Conservation (phyloP, 768 basidiomycete genomes). For the Naganishia antarctica region DNA sequence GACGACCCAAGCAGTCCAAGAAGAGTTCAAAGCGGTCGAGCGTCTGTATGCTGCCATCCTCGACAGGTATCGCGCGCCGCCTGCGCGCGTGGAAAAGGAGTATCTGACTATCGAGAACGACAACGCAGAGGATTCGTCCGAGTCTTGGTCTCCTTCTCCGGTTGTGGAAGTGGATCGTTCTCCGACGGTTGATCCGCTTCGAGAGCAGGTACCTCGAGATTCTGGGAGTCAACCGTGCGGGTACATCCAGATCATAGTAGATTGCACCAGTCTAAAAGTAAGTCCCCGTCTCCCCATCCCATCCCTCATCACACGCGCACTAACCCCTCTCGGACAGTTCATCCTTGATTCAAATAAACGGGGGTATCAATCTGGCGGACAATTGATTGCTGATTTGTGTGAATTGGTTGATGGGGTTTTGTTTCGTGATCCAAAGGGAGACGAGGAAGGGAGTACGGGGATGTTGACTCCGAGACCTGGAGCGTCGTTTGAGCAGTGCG, state of each 20-base stretch:
- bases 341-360: neutral
- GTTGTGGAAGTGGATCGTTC: no score
- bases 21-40: slow-evolving; percentile 1
- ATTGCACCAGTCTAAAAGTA: slow-evolving; percentile 16
- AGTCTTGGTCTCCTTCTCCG: no score
- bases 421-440: neutral
- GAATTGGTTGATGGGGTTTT: neutral
- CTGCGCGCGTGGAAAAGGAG: neutral
- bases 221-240: neutral
- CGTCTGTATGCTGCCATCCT: neutral
- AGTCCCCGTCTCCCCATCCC: neutral
- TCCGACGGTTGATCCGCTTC: neutral
- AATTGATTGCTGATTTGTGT: neutral
- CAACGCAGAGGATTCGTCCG: no score
- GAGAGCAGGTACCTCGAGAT: no score
- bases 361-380: neutral
- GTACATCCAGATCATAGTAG: slow-evolving; percentile 3
- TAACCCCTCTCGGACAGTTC: neutral
- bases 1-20: neutral
- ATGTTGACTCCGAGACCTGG: neutral
- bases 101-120: no score
- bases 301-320: neutral
- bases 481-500: no score
- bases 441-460: no score
- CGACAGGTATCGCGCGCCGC: neutral